Evolutionary conservation across 768 basidiomycete genomes (phyloP).

Genomic region (Sutorius australiensis): DNA sequence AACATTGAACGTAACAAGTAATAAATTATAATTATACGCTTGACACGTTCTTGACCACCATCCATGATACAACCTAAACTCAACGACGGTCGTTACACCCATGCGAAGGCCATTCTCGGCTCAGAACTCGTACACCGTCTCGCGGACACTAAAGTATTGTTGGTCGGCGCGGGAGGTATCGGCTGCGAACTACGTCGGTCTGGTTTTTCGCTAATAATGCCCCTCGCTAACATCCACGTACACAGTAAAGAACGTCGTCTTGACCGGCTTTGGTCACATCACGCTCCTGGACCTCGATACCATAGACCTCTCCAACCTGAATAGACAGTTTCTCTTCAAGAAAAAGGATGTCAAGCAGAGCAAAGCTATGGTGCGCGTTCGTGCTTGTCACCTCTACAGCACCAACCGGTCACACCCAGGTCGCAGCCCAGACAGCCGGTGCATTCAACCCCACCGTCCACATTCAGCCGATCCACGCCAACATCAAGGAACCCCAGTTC

Average conservation of each 20-base stretch:
- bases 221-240: neutral
- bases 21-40: constrained; percentile 14
- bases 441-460: constrained; percentile 86
- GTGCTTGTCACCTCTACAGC: neutral
- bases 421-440: constrained; percentile 78
- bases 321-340: constrained; percentile 93
- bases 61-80: neutral
- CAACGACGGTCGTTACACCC: constrained; percentile 41
- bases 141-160: constrained; percentile 64
- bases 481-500: constrained; percentile 91
- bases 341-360: constrained; percentile 98
- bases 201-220: neutral
- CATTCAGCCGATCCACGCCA: constrained; percentile 87
- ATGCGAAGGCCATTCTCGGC: constrained; percentile 80
- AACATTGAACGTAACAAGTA: constrained; percentile 35
- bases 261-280: constrained; percentile 90
- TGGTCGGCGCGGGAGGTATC: constrained; percentile 96
- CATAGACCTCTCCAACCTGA: constrained; percentile 96
- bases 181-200: constrained; percentile 89
- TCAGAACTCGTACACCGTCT: constrained; percentile 60
- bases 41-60: constrained; percentile 11
- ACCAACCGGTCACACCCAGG: constrained; percentile 36
- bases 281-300: constrained; percentile 95
- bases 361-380: constrained; percentile 69
- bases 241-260: constrained; percentile 91